Evolutionary conservation across 2,329 filamentous ascomycete species (phyloP).

Genomic region (Aspergillus sp.): DNA sequence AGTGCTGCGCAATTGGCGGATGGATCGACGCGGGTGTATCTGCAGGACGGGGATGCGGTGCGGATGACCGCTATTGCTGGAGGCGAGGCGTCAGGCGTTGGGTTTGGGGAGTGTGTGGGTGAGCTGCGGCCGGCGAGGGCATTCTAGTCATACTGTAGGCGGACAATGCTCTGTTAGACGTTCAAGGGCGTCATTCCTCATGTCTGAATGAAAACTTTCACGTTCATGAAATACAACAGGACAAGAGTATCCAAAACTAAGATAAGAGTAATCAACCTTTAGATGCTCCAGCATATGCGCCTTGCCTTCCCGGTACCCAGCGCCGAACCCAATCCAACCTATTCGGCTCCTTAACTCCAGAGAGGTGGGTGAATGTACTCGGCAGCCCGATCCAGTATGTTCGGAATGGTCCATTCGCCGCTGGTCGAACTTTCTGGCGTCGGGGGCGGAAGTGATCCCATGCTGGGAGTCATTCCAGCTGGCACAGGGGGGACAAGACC

Average conservation of each 20-base stretch:
- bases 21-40: constrained; percentile 18
- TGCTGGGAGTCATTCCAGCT: constrained; percentile 31
- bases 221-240: neutral
- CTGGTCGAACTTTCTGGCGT: constrained; percentile 49
- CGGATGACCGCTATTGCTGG: constrained; percentile 27
- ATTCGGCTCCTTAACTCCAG: constrained; percentile 31
- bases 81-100: constrained; percentile 20
- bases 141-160: neutral
- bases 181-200: neutral
- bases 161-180: neutral
- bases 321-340: neutral
- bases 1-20: constrained; percentile 16
- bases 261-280: neutral
- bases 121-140: constrained; percentile 9
- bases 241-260: neutral
- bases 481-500: constrained; percentile 16
- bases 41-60: constrained; percentile 29
- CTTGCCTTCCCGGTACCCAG: neutral
- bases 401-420: constrained; percentile 46
- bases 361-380: constrained; percentile 50
- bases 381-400: constrained; percentile 45
- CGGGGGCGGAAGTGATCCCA: constrained; percentile 42
- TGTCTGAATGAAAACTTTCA: neutral
- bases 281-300: neutral
- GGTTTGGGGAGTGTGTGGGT: constrained; percentile 31